Conservation (phyloP, 371 early-diverging fungal genomes). For the Syncephalastrum racemosum region DNA sequence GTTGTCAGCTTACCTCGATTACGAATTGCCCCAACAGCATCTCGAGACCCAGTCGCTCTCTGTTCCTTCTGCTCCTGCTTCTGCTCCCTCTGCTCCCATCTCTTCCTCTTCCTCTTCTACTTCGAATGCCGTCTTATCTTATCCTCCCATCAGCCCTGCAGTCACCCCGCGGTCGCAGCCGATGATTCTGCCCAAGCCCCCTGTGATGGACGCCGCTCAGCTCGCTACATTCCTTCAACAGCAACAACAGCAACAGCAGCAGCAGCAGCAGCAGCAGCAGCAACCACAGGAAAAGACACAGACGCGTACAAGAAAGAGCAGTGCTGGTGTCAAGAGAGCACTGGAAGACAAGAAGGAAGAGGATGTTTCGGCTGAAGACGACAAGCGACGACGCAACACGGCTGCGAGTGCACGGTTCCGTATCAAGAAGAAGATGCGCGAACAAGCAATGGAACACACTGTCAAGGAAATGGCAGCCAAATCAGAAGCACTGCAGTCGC, state of each 20-base stretch:
- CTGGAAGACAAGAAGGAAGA: too few species aligned
- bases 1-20: slow-evolving; percentile 41
- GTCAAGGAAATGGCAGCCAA: slow-evolving; percentile 78
- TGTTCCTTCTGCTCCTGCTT: slow-evolving; percentile 4
- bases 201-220: slow-evolving; percentile 14
- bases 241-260: slow-evolving; percentile 5
- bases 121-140: background rate
- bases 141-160: slow-evolving; percentile 20
- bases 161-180: slow-evolving; percentile 16
- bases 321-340: too few species aligned
- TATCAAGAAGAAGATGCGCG: slow-evolving; percentile 84
- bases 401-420: slow-evolving; percentile 94
- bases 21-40: slow-evolving; percentile 43
- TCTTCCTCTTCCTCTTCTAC: slow-evolving; percentile 3
- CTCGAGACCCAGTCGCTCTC: slow-evolving; percentile 15
- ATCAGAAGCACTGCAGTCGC: slow-evolving; percentile 65
- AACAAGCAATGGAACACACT: slow-evolving; percentile 77
- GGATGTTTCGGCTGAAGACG: slow-evolving; percentile 50
- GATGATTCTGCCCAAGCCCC: slow-evolving; percentile 36
- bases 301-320: background rate
- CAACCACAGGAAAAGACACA: slow-evolving; percentile 1
- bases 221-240: slow-evolving; percentile 13
- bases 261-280: background rate
- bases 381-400: slow-evolving; percentile 89
- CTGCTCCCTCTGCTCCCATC: background rate